Conservation (phyloP, 192 early-diverging fungal species). For the Powellomyces hirtus region DNA sequence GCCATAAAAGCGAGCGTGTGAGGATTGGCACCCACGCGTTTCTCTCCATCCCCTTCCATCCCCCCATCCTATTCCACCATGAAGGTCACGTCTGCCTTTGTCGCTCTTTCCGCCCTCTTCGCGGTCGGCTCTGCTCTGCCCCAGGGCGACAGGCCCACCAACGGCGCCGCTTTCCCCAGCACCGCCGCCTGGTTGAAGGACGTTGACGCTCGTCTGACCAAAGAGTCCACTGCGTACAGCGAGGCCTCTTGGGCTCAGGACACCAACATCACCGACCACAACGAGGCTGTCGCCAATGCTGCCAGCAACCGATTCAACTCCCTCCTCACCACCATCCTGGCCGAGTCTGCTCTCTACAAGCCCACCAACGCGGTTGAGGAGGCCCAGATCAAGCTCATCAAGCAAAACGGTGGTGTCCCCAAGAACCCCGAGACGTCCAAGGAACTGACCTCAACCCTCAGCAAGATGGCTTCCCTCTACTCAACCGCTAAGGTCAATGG, state of each 20-base stretch:
- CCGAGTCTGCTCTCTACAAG: background rate
- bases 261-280: conserved; percentile 28
- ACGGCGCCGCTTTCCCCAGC: too few species aligned
- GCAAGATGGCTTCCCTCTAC: conserved; percentile 25
- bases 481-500: conserved; percentile 16
- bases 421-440: background rate
- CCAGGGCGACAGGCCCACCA: too few species aligned
- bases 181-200: too few species aligned
- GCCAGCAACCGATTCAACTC: background rate
- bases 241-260: conserved; percentile 21
- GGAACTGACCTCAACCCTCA: conserved; percentile 9
- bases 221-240: too few species aligned
- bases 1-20: too few species aligned
- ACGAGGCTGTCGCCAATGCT: background rate
- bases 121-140: too few species aligned
- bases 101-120: too few species aligned
- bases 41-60: too few species aligned
- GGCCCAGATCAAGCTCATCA: conserved; percentile 9
- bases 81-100: too few species aligned
- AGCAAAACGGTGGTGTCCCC: background rate
- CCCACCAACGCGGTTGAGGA: conserved; percentile 9
- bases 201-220: too few species aligned
- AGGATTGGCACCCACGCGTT: too few species aligned
- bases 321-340: conserved; percentile 4
- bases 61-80: too few species aligned